phyloP scores from a whole-genome alignment of 257 asterid species.

The Capsicum chinense region DNA sequence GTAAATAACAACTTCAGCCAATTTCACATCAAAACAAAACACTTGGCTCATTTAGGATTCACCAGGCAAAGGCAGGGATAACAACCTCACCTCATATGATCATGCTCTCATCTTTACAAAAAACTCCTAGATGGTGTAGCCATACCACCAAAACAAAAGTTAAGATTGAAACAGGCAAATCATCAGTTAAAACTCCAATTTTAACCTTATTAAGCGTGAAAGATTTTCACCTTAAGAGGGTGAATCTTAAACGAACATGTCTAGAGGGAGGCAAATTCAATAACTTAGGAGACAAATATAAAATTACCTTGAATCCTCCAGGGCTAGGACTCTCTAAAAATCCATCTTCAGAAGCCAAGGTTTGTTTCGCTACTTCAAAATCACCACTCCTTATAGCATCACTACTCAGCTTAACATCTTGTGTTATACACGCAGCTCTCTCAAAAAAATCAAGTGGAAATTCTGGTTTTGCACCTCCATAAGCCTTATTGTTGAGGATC shows the following conservation, averaged over 20 bases:
- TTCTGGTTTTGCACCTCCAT: slow-evolving; percentile 90
- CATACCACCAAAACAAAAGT: slow-evolving; percentile 12
- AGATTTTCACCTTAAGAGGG: slow-evolving; percentile 11
- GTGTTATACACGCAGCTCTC: slow-evolving; percentile 83
- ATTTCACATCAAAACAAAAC: background rate
- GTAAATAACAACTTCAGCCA: background rate
- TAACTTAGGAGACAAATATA: slow-evolving; percentile 30
- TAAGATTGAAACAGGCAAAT: background rate
- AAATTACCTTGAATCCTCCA: slow-evolving; percentile 89
- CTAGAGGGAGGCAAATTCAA: background rate
- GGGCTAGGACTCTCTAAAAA: slow-evolving; percentile 87
- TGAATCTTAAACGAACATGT: background rate
- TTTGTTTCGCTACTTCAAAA: slow-evolving; percentile 90
- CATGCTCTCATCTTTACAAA: background rate
- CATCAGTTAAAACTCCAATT: background rate
- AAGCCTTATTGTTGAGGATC: slow-evolving; percentile 84
- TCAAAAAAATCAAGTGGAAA: slow-evolving; percentile 96
- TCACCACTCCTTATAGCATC: slow-evolving; percentile 94
- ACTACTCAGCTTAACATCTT: slow-evolving; percentile 84
- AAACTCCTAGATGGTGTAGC: background rate
- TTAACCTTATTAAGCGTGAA: background rate
- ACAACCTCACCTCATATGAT: background rate
- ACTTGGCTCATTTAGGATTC: background rate
- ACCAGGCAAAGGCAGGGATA: background rate
- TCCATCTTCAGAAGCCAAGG: slow-evolving; percentile 96